Evolutionary conservation across 1,139 yeast genomes (phyloP), one percentile per base, ranked within the genome.

Genomic region (Geotrichum citri-aurantii): DNA sequence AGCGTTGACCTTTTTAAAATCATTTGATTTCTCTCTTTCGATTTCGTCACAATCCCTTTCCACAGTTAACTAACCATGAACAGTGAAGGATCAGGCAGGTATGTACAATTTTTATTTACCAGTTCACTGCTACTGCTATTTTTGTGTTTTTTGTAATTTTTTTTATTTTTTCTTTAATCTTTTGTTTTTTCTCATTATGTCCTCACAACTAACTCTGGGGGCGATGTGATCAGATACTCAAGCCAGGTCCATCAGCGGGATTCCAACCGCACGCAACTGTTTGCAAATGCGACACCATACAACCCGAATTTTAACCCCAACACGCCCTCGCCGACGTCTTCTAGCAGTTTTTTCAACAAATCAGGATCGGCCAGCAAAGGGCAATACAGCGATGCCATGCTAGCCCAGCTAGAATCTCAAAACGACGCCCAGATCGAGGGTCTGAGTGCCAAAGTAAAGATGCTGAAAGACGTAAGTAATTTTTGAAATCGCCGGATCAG

Each of bases 401-500:
- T 59, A 44, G 61, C 57, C 19, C 80, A 79, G 60, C 75, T 91
- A 56, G 98, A 92, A 69, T 81, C 91, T 14, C 97, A 92, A 69
- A 86, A 86, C 66, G 89, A 89, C 63, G 91, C 86, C 48, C 91
- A 89, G 61, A 73, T 88, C 70, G 83, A 83, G 56, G 73, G 80
- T 17, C 85, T 92, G 84, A 79, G 84, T 52, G 81, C 83, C 58
- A 88, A 88, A 67, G 85, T 92, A 44, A 77, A 81, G 56, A 79
- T 86, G 66, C 76, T 92, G 63, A 91, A 89, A 72, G 83, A 81
- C 61, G 70, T 72, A 57, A 52, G 71, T 52, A 11, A 29, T 6
- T 54, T n/a, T n/a, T n/a, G n/a, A n/a, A n/a, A n/a, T n/a, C n/a
- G n/a, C n/a, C n/a, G n/a, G n/a, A n/a, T n/a, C n/a, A n/a, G n/a